Conservation (phyloP, 1,139 yeast species). For the Kodamaea suecica region DNA sequence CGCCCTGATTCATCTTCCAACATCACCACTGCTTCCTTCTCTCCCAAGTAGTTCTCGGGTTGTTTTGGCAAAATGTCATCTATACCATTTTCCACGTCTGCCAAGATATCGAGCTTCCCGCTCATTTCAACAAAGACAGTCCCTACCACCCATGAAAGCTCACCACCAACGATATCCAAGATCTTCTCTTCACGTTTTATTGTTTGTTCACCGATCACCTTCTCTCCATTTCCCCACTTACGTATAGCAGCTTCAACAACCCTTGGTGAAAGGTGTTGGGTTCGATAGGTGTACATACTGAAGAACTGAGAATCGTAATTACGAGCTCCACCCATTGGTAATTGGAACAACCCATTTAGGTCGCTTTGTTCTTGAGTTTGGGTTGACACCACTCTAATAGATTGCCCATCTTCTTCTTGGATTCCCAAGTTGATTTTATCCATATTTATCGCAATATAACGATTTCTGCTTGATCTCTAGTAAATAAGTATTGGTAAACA, state of each 20-base stretch:
- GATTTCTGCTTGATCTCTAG: too few species aligned
- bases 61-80: slow-evolving; percentile 50
- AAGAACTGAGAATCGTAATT: slow-evolving; percentile 71
- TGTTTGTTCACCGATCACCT: slow-evolving; percentile 31
- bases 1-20: slow-evolving; percentile 95
- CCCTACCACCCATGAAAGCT: slow-evolving; percentile 87
- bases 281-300: slow-evolving; percentile 65
- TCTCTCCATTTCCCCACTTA: slow-evolving; percentile 49
- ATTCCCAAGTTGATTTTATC: slow-evolving; percentile 3
- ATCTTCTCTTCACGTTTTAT: slow-evolving; percentile 56
- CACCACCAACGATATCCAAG: slow-evolving; percentile 66
- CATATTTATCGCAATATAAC: too few species aligned
- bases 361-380: not conserved
- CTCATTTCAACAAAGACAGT: slow-evolving; percentile 83
- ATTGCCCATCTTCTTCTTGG: not conserved
- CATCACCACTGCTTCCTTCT: slow-evolving; percentile 60
- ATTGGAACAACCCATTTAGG: slow-evolving; percentile 2
- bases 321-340: slow-evolving; percentile 22
- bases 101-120: slow-evolving; percentile 77
- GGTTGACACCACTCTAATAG: not conserved
- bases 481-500: too few species aligned
- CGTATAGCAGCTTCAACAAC: slow-evolving; percentile 44
- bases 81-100: slow-evolving; percentile 66
- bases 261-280: slow-evolving; percentile 51
- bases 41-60: slow-evolving; percentile 27